phyloP scores from a whole-genome alignment of 805 yeast species.

The Metschnikowia anglica region DNA sequence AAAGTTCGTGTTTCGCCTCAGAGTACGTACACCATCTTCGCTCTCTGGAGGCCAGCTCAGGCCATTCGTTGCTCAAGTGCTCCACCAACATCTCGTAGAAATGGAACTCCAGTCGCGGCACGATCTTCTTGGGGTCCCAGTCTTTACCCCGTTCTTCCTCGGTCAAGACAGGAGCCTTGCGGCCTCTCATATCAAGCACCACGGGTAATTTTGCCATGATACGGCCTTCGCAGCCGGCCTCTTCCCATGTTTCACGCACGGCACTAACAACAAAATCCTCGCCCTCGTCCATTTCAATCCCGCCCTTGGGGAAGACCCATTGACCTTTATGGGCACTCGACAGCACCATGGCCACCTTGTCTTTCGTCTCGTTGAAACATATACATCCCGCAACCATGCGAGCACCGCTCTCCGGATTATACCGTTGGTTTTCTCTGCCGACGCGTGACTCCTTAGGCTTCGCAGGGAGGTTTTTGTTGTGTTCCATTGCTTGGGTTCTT shows the following conservation, averaged over 20 bases:
- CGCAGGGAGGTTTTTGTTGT: conserved; percentile 14
- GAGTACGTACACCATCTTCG: conserved; percentile 74
- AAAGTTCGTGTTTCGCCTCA: conserved; percentile 63
- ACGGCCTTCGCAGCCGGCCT: conserved; percentile 82
- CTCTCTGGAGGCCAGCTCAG: conserved; percentile 62
- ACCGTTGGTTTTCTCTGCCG: conserved; percentile 60
- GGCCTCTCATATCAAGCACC: conserved; percentile 55
- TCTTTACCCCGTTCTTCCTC: conserved; percentile 30
- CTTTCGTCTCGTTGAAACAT: conserved; percentile 56
- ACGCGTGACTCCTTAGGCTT: conserved; percentile 34
- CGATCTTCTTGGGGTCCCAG: conserved; percentile 37
- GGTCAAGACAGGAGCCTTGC: conserved; percentile 37
- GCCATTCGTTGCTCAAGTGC: conserved; percentile 63
- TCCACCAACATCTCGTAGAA: conserved; percentile 74
- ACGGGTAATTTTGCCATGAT: conserved; percentile 58
- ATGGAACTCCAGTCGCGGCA: conserved; percentile 84
- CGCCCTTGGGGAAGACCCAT: conserved; percentile 97
- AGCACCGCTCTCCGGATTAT: conserved; percentile 64
- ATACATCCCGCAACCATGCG: conserved; percentile 93
- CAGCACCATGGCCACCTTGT: conserved; percentile 72
- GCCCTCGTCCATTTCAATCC: conserved; percentile 81
- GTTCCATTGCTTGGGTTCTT: conserved; percentile 6
- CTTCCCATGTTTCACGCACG: conserved; percentile 94
- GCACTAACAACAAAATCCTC: conserved; percentile 55
- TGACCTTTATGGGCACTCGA: conserved; percentile 65